Percentiles rank a stretch among this genome's conserved stretches.
phyloP scores from a whole-genome alignment of 495 filamentous ascomycete genomes.

The Neurospora sp. region DNA sequence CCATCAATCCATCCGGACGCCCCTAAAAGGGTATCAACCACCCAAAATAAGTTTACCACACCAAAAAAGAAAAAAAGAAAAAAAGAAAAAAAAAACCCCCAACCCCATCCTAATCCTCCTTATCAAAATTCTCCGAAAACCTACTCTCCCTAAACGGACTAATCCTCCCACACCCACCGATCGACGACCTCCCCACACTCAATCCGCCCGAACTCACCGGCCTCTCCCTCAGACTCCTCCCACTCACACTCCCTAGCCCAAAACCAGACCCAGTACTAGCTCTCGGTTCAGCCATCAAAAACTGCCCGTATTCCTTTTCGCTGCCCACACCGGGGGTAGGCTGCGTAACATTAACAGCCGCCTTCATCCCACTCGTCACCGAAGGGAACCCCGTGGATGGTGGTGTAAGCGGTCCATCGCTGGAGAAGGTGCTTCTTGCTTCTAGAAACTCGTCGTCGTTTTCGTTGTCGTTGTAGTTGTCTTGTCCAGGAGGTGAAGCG shows the following conservation, averaged over 20 bases:
- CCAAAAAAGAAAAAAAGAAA: too few species aligned
- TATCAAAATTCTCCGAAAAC: conserved; percentile 27
- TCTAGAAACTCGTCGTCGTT: not conserved
- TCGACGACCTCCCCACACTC: not conserved
- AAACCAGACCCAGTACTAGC: not conserved
- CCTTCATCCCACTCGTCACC: not conserved
- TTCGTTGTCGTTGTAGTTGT: not conserved
- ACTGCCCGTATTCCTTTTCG: conserved; percentile 1
- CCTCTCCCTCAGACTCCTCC: not conserved
- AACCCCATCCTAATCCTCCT: not conserved
- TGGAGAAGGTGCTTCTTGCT: not conserved
- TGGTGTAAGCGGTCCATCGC: not conserved
- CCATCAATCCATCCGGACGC: not conserved
- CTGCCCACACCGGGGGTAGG: not conserved
- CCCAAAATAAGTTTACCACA: not conserved
- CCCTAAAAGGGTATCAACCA: not conserved
- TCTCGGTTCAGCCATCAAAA: not conserved
- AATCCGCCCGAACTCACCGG: conserved; percentile 3
- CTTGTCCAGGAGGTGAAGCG: not conserved
- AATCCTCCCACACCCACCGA: conserved; percentile 10
- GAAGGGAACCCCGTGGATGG: not conserved
- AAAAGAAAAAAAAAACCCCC: too few species aligned
- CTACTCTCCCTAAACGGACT: conserved; percentile 35
- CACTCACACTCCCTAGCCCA: not conserved
- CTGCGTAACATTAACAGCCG: not conserved